Percentiles rank a stretch among this genome's conserved stretches.
Conservation (phyloP, 73 alveolate genomes). For the Chromera velia region DNA sequence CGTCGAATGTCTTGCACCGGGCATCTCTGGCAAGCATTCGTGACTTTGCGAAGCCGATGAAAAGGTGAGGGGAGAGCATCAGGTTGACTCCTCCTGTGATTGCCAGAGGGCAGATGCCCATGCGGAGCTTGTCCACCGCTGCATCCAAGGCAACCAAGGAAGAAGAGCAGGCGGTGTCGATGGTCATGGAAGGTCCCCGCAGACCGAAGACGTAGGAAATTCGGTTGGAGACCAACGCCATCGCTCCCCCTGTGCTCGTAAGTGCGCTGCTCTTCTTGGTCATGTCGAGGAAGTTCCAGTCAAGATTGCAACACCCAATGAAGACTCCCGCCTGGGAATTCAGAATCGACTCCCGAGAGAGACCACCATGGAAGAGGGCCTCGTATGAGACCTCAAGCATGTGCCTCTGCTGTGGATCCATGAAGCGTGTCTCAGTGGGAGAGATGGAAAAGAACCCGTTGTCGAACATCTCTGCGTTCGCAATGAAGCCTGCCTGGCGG, state of each 20-base stretch:
- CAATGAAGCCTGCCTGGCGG: neutral
- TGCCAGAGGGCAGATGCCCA: neutral
- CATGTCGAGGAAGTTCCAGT: too few relatives aligned
- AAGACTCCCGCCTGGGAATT: too few relatives aligned
- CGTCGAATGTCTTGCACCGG: too few relatives aligned
- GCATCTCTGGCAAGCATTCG: conserved; percentile 2
- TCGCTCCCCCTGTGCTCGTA: too few relatives aligned
- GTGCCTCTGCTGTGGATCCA: conserved; percentile 21
- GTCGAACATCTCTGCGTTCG: neutral
- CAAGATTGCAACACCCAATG: too few relatives aligned
- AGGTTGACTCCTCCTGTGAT: conserved; percentile 7
- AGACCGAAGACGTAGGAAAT: too few relatives aligned
- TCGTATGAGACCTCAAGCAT: too few relatives aligned
- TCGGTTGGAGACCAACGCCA: neutral
- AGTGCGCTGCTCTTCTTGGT: too few relatives aligned
- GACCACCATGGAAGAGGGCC: too few relatives aligned
- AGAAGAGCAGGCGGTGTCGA: conserved; percentile 13
- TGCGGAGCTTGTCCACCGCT: neutral
- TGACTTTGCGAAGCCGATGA: conserved; percentile 4
- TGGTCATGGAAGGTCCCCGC: neutral
- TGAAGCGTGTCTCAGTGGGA: neutral
- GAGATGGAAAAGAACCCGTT: too few relatives aligned
- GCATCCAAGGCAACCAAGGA: conserved; percentile 2
- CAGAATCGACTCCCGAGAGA: too few relatives aligned
- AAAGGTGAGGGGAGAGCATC: conserved; percentile 14